These are phyloP conservation scores for Alternaria tenuissima DNA, from an alignment of 2,329 filamentous ascomycete genomes.

Conservation along the genomic window DNA sequence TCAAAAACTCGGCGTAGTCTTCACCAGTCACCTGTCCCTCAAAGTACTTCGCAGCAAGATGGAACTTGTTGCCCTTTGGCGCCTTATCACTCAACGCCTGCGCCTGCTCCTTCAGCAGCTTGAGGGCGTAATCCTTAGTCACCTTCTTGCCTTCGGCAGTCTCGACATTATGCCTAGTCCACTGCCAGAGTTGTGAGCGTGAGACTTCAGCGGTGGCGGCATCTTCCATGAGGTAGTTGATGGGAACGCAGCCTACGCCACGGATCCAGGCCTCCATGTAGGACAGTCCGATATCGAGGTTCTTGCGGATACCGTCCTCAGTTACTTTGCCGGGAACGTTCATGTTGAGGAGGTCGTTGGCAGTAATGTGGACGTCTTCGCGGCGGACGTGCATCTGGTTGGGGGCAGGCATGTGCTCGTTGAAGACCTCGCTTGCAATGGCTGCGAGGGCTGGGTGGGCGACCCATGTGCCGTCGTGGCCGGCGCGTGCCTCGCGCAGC, in stretches of 20 bases:
- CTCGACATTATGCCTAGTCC: constrained; percentile 76
- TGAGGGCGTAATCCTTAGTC: constrained; percentile 89
- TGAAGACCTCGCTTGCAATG: constrained; percentile 93
- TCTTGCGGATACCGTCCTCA: constrained; percentile 95
- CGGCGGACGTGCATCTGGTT: constrained; percentile 94
- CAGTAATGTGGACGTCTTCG: constrained; percentile 85
- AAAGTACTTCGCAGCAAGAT: constrained; percentile 91
- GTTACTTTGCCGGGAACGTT: constrained; percentile 93
- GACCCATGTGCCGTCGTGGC: constrained; percentile 97
- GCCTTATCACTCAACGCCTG: constrained; percentile 77
- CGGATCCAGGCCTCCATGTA: constrained; percentile 99
- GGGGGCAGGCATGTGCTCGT: constrained; percentile 97
- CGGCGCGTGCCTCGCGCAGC: constrained; percentile 91
- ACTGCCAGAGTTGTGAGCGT: constrained; percentile 95
- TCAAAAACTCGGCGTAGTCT: constrained; percentile 97
- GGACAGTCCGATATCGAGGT: constrained; percentile 92
- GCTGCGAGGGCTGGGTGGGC: constrained; percentile 90
- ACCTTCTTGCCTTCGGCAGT: constrained; percentile 91
- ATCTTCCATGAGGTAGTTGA: constrained; percentile 99
- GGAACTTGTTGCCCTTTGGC: constrained; percentile 88
- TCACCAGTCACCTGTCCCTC: constrained; percentile 92
- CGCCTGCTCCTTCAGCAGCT: constrained; percentile 85
- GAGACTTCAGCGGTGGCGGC: constrained; percentile 97
- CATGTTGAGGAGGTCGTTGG: constrained; percentile 96
- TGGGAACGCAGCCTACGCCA: constrained; percentile 93